Evolutionary conservation across 805 yeast species (phyloP).

Genomic region (Wickerhamomyces bisporus): DNA sequence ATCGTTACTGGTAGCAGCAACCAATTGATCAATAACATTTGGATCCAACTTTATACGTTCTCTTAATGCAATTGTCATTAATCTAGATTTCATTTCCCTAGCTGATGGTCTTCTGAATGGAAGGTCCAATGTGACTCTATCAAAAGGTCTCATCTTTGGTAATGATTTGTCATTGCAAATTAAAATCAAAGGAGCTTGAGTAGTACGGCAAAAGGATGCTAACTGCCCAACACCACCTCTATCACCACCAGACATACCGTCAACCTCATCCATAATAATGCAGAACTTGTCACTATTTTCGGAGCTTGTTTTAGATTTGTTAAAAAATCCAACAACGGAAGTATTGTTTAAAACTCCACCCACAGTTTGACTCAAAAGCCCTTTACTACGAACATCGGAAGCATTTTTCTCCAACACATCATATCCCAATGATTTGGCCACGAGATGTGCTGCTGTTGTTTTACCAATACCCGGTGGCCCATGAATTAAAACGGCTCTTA

Average conservation of each 20-base stretch:
- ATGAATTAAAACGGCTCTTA: conserved; percentile 78
- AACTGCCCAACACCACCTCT: conserved; percentile 97
- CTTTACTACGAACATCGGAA: conserved; percentile 85
- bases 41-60: conserved; percentile 82
- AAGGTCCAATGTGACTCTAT: conserved; percentile 70
- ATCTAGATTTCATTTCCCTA: conserved; percentile 69
- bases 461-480: conserved; percentile 89
- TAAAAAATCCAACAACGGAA: conserved; percentile 76
- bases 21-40: conserved; percentile 74
- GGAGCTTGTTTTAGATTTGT: conserved; percentile 26
- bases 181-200: conserved; percentile 84
- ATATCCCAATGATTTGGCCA: conserved; percentile 64
- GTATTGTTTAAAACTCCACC: conserved; percentile 73
- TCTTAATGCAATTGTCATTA: conserved; percentile 85
- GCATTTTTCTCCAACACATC: conserved; percentile 79
- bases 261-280: conserved; percentile 97
- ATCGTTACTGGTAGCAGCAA: conserved; percentile 81
- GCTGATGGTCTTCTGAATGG: conserved; percentile 89
- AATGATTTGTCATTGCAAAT: conserved; percentile 90
- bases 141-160: conserved; percentile 96
- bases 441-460: conserved; percentile 74
- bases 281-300: conserved; percentile 57
- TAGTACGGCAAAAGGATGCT: conserved; percentile 78
- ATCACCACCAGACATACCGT: conserved; percentile 99
- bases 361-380: conserved; percentile 61